These are phyloP conservation scores for Oryza officinalis DNA, from an alignment of 176 grass and related monocot genomes.

Conservation along the genomic window DNA sequence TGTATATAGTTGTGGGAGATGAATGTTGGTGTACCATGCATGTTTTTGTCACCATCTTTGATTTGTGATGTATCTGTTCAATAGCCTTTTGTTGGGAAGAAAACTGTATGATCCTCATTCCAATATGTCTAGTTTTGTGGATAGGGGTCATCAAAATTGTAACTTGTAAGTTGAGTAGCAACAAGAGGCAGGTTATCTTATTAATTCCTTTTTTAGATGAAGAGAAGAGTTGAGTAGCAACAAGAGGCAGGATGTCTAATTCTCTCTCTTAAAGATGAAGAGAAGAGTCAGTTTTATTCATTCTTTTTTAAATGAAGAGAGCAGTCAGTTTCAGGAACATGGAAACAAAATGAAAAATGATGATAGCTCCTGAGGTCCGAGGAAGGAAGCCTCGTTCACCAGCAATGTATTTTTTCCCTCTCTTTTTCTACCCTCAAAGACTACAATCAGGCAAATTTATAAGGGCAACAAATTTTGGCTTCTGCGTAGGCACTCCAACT, in stretches of 20 bases:
- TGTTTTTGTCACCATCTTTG: constrained; percentile 34
- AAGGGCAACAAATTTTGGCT: no score
- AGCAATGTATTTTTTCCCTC: background rate
- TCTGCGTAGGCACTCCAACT: no score
- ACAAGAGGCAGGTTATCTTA: background rate
- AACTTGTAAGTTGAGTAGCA: background rate
- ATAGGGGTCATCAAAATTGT: background rate
- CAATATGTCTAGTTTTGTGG: background rate
- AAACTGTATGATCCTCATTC: background rate
- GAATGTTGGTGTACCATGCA: constrained; percentile 38
- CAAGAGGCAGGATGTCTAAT: no score
- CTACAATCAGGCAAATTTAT: background rate
- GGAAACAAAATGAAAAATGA: background rate
- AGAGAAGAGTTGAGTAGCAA: no score
- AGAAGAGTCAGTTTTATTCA: background rate
- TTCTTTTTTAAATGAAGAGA: background rate
- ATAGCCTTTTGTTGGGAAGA: constrained; percentile 25
- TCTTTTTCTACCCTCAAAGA: background rate
- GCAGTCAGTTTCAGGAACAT: background rate
- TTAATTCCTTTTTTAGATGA: background rate
- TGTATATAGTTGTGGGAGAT: constrained; percentile 58
- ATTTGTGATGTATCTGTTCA: constrained; percentile 29
- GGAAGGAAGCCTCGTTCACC: background rate
- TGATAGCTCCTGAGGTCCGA: background rate
- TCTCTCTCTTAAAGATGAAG: no score